These are phyloP conservation scores for Dipteronia sinensis DNA, from an alignment of 345 rosid genomes.

Conservation along the genomic window DNA sequence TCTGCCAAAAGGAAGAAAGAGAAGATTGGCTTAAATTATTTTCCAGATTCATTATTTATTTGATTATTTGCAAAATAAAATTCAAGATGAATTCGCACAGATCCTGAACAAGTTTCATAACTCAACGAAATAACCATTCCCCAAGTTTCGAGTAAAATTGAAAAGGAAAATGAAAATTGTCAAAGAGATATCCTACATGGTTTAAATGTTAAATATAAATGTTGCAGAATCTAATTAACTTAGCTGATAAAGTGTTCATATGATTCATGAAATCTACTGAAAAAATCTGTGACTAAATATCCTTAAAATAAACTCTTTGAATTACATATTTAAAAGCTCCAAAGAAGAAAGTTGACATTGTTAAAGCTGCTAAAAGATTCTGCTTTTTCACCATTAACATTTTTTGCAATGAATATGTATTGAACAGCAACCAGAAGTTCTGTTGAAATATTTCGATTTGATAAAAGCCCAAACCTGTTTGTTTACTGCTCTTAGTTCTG, in stretches of 20 bases:
- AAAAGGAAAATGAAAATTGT: too few species aligned
- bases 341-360: background rate
- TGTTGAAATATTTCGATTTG: background rate
- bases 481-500: background rate
- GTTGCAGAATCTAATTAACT: background rate
- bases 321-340: background rate
- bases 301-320: background rate
- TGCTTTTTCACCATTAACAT: background rate
- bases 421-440: background rate
- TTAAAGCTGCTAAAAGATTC: background rate
- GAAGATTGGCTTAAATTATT: background rate
- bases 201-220: too few species aligned
- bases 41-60: background rate
- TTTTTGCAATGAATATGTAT: background rate
- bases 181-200: background rate
- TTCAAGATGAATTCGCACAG: background rate
- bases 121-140: background rate
- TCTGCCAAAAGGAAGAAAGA: slow-evolving; percentile 21
- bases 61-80: background rate
- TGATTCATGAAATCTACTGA: background rate
- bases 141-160: background rate
- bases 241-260: background rate
- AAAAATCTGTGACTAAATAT: background rate
- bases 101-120: background rate
- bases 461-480: slow-evolving; percentile 26